Evolutionary conservation across 805 yeast species (phyloP), one percentile per base, ranked within the genome.

Genomic region (Nakazawaea wickerhamii): DNA sequence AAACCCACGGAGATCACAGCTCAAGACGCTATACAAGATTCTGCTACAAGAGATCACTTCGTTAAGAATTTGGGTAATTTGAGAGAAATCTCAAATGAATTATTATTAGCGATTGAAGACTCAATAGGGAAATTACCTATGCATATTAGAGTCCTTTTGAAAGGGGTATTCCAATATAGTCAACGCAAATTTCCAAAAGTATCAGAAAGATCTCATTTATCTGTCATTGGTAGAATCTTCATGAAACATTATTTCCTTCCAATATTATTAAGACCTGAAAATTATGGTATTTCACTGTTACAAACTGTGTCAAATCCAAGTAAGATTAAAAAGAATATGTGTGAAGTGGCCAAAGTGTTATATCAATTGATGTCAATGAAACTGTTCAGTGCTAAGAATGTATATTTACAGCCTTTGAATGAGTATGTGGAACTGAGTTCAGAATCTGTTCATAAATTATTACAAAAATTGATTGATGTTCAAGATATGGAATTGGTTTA

Each of bases 351-450:
- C 25, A 71, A 79, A 44, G 75, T 84, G 9, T 53, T 87, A 40
- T 64, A 73, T 25, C 95, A 86, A 58, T 58, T 84, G 28, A 80
- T 84, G 18, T 59, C 79, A 4, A 78, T 87, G 79, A 70, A 73
- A 48, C 77, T 85, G 2, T 87, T 88, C 61, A 75, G 73, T 11
- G 50, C 62, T 1, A 71, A 71, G 22, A 79, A 84, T 50, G 75
- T 81, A 37, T 87, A 78, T 57, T 61, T 87, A 51, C 89, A 84
- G 55, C 95, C 95, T 1, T 66, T 87, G 55, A 85, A 85, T 57
- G 90, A 84, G 34, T 85, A 77, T 54, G 71, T 88, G 33, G 68
- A 65, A 40, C 64, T 73, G 11, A 70, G 78, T 7, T 61, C 65
- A 5, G 79, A 68, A 6, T 64, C 69, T 10, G 68, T 79, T 36